Evolutionary conservation across 1,284 basidiomycete species (phyloP), one percentile per base, ranked within the genome.

Genomic region (Athelia psychrophila): DNA sequence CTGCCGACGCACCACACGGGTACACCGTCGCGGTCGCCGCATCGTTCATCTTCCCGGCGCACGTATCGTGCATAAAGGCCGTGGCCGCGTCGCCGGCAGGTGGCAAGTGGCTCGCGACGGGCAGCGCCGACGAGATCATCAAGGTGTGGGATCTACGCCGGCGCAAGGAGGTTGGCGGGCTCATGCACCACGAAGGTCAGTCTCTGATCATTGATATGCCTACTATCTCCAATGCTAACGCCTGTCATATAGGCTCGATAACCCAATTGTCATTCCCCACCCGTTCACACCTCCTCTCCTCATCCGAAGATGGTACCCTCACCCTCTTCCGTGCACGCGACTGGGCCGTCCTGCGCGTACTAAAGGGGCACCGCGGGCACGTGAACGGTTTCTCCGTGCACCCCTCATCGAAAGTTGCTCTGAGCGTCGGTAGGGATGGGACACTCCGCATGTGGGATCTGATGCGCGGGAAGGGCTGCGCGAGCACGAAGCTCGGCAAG

Each of bases 391-490:
- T 97, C 35, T 89, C 92, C 12, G 86, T 97, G 0, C 96, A 99
- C 65, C 95, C 95, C 0, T 91, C 91, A 0, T 93, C 94, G 2
- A 91, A 97, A 60, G 81, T 98, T 16, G 95, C 90, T 0, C 70
- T 99, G 25, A 92, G 86, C 56, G 94, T 98, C 0, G 96, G 96
- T 12, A 88, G 88, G 61, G 96, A 99, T 65, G 78, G 83, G 55
- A 93, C 91, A 8, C 67, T 98, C 54, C 82, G 95, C 48, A 96
- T 98, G 94, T 99, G 96, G 96, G 96, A 99, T 74, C 75, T 99
- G 44, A 97, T 98, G 91, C 79, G 95, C 45, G 96, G 95, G 1
- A 89, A 90, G 64, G 92, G 92, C 2, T 85, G 86, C 13, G 93
- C 93, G 3, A 95, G 92, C 63, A 89, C 88, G 32, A 93, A 95